Percentiles rank a stretch among this genome's conserved stretches.
Conservation (phyloP, 1,284 basidiomycete species). For the Salmacisia buchloeana region DNA sequence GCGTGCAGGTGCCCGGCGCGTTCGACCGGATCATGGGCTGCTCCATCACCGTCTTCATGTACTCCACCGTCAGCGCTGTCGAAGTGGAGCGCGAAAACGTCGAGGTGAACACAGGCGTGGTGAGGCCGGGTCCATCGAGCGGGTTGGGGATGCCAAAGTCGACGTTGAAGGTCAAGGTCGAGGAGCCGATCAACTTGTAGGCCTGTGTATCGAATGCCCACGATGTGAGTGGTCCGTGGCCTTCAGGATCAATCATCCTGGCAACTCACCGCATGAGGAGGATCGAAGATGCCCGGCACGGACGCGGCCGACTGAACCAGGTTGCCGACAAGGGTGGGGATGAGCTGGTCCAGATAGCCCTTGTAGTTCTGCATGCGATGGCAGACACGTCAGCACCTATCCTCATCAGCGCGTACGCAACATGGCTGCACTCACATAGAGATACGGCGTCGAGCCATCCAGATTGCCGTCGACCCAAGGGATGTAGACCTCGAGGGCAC, state of each 20-base stretch:
- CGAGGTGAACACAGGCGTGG: slow-evolving; percentile 2
- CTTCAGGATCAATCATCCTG: neutral
- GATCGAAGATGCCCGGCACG: neutral
- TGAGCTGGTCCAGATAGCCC: neutral
- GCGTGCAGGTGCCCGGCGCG: neutral
- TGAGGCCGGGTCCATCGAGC: neutral
- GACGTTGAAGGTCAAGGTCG: neutral
- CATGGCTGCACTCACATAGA: neutral
- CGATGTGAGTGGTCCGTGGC: neutral
- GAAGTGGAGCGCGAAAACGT: slow-evolving; percentile 1
- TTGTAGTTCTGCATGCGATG: neutral
- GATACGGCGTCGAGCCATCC: neutral
- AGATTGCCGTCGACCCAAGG: slow-evolving; percentile 6
- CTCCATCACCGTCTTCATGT: neutral
- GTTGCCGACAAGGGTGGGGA: neutral
- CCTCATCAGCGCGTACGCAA: neutral
- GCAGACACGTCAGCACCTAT: neutral
- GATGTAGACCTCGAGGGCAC: neutral
- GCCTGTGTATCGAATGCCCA: neutral
- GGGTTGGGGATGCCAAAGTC: neutral
- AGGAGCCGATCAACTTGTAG: neutral
- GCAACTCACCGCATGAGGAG: neutral
- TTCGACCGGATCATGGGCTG: slow-evolving; percentile 2
- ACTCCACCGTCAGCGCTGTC: neutral
- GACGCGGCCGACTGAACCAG: neutral